Evolutionary conservation across 129 eudicot genomes (phyloP).

Genomic region (Mikania micrantha): DNA sequence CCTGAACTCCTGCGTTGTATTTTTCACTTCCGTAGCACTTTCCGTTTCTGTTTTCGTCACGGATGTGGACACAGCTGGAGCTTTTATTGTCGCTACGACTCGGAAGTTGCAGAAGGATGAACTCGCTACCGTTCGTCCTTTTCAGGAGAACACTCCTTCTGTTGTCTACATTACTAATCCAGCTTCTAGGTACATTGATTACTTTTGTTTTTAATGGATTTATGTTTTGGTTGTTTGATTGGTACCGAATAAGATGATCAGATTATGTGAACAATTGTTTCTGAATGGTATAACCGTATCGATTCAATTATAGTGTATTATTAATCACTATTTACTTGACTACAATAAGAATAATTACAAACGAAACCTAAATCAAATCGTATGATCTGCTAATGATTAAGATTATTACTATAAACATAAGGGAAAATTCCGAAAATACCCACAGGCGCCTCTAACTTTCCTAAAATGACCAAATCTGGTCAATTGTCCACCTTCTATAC

Average conservation of each 20-base stretch:
- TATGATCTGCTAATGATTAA: too few species aligned
- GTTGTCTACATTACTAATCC: conserved; percentile 90
- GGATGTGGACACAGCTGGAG: conserved; percentile 69
- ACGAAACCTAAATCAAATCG: too few species aligned
- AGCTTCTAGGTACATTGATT: conserved; percentile 67
- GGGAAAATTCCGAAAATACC: too few species aligned
- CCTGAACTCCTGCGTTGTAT: conserved; percentile 42
- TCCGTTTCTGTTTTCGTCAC: conserved; percentile 44
- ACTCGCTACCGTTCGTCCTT: conserved; percentile 82
- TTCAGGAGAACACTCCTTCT: conserved; percentile 94
- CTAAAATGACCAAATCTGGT: too few species aligned
- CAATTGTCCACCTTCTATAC: too few species aligned
- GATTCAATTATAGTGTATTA: too few species aligned
- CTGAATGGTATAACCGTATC: neutral
- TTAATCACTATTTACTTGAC: too few species aligned
- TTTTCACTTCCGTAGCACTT: conserved; percentile 65
- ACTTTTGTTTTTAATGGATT: neutral
- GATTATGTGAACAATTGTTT: neutral
- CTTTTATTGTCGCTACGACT: conserved; percentile 67
- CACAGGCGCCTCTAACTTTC: too few species aligned
- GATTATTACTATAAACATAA: too few species aligned
- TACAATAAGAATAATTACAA: too few species aligned
- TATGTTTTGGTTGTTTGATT: neutral
- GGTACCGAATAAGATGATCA: neutral
- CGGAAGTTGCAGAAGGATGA: conserved; percentile 84